phyloP scores from a whole-genome alignment of 163 green algal genomes.

The Coccomyxa subellipsoidea region DNA sequence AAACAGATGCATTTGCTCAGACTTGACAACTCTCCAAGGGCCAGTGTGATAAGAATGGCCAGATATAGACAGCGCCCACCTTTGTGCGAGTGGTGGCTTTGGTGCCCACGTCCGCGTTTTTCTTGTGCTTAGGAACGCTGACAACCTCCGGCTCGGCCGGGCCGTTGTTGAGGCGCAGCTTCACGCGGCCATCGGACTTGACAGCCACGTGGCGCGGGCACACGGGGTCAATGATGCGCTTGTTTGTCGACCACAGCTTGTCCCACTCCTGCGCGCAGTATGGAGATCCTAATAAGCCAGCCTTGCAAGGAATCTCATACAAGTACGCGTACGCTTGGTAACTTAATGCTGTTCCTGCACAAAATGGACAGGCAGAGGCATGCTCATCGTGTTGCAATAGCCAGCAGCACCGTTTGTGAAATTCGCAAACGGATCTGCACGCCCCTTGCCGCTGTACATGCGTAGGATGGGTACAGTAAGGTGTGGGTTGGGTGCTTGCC shows the following conservation, averaged over 20 bases:
- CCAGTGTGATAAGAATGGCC: neutral
- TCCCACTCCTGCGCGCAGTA: slow-evolving; percentile 89
- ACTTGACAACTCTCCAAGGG: neutral
- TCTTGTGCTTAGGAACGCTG: slow-evolving; percentile 81
- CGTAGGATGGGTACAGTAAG: no score
- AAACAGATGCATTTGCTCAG: no score
- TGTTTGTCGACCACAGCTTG: slow-evolving; percentile 99
- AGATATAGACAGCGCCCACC: slow-evolving; percentile 3
- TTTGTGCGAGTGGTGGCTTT: slow-evolving; percentile 58
- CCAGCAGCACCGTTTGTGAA: no score
- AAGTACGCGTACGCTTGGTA: no score
- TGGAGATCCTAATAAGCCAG: no score
- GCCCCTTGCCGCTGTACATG: no score
- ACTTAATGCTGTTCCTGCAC: no score
- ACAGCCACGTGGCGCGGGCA: slow-evolving; percentile 69
- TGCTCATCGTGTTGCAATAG: no score
- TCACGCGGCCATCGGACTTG: slow-evolving; percentile 50
- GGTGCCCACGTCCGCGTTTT: slow-evolving; percentile 76
- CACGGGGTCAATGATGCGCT: slow-evolving; percentile 91
- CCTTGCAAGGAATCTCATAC: no score
- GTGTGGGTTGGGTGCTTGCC: neutral
- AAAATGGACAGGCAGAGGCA: no score
- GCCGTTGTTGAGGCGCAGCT: slow-evolving; percentile 70
- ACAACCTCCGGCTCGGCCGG: slow-evolving; percentile 53
- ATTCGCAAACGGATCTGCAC: no score